Conservation (phyloP, 129 eudicot genomes). For the carrot (Daucus carota) region DH1_v3.0 NC_030383.2:51509501-51510000, state of each 20-base stretch:
- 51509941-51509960: conserved; percentile 48
- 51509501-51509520: too few species aligned
- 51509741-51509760: neutral
- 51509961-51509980: conserved; percentile 62
- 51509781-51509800: neutral
- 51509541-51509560: neutral
- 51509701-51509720: neutral
- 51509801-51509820: neutral
- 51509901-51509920: conserved; percentile 62
- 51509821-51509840: neutral
- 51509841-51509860: neutral
- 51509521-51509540: neutral
- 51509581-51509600: neutral
- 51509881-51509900: conserved; percentile 58
- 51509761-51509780: neutral
- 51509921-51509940: conserved; percentile 33
- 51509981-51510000: conserved; percentile 54
- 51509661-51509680: neutral
- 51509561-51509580: neutral
- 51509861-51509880: conserved; percentile 73
- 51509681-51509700: neutral
- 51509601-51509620: neutral
- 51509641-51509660: neutral
- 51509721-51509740: neutral
- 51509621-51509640: neutral